These are phyloP conservation scores for Claviceps pusilla DNA, from an alignment of 2,329 filamentous ascomycete genomes.

Conservation along the genomic window DNA sequence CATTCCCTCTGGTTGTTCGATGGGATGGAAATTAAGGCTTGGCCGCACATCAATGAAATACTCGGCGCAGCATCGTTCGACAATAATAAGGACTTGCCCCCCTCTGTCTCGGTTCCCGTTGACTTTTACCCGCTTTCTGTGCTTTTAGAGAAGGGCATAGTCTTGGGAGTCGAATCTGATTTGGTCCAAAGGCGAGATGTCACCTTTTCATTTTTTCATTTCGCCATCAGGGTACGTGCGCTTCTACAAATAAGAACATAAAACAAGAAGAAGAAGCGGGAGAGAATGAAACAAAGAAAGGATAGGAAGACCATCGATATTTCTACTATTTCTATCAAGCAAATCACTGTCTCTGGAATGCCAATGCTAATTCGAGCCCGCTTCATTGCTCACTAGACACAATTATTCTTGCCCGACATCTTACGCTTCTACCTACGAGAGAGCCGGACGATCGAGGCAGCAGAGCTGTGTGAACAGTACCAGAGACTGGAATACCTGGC, in stretches of 20 bases:
- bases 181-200: slow-evolving; percentile 86
- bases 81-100: slow-evolving; percentile 52
- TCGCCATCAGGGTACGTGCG: slow-evolving; percentile 62
- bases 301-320: background rate
- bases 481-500: slow-evolving; percentile 80
- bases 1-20: slow-evolving; percentile 95
- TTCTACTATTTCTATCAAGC: background rate
- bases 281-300: background rate
- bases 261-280: background rate
- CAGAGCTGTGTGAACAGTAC: slow-evolving; percentile 72
- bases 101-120: slow-evolving; percentile 62
- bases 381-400: slow-evolving; percentile 42
- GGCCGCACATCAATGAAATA: slow-evolving; percentile 79
- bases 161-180: slow-evolving; percentile 83
- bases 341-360: background rate
- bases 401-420: slow-evolving; percentile 81
- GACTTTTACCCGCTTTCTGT: slow-evolving; percentile 92
- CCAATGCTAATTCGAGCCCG: background rate
- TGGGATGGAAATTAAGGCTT: slow-evolving; percentile 69
- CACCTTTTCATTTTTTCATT: slow-evolving; percentile 78
- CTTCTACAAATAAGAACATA: background rate
- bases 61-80: slow-evolving; percentile 55
- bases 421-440: slow-evolving; percentile 64
- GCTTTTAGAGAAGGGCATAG: slow-evolving; percentile 73
- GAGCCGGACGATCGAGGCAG: slow-evolving; percentile 64